Base-by-base conservation (phyloP, 1,284 basidiomycete genomes). In the Schizophyllum commune region DNA sequence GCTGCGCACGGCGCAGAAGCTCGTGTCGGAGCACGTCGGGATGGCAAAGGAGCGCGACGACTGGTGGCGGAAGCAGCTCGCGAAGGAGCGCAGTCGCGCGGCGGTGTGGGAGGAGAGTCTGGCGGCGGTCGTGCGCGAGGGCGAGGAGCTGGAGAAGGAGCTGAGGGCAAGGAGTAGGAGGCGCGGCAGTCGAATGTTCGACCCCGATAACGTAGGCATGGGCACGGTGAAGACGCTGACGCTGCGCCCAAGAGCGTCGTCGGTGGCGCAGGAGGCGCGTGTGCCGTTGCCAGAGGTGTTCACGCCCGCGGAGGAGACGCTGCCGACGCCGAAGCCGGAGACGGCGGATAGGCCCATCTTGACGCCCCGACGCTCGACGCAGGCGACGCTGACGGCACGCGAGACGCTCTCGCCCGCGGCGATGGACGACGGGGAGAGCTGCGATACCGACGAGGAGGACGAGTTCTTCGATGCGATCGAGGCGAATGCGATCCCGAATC, bases 401-500 rank as follows among this genome's bases (percentile, higher is more conserved):
- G 15, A 55, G 53, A 66, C 68, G n/a, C 51, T 62, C 22, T 61
- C 58, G 5, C 57, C 62, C 0, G 60, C 65, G 4, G 62, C 62
- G 59, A 63, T 60, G 19, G 55, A 61, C 17, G 78, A 78, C 9
- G 74, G 76, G 0, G 78, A 80, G 1, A 80, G 79, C 1, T 76
- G 78, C 39, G 88, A 89, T 55, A 91, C 89, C 1, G 94, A 96
- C 65, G 92, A 93, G 58, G 94, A 96, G 69, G 95, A 98, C 75
- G 95, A 98, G 74, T 98, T 98, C 76, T 98, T 97, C 70, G 96
- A 98, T 71, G 95, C 96, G 19, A 95, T 98, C 69, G 96, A 98
- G 70, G 77, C 86, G 9, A 90, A 89, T 60, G 83, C 79, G 32
- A 76, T 96, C 0, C 91, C 92, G 5, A 87, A 90, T 65, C 79